Percentiles rank a stretch among this genome's conserved stretches.
Conservation (phyloP, 2,329 filamentous ascomycete genomes). For the Xylaria sp. region DNA sequence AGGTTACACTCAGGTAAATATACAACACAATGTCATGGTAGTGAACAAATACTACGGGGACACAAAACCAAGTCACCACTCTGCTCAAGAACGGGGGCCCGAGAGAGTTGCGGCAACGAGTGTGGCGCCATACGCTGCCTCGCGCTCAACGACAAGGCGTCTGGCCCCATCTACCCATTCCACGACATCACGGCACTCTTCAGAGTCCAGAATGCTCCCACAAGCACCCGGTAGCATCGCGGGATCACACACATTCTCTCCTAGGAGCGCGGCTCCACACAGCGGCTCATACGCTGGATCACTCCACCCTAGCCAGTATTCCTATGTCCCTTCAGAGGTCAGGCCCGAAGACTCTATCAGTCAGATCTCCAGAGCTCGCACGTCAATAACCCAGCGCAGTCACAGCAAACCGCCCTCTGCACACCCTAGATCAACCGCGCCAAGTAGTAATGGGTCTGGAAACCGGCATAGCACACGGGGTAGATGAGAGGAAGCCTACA, state of each 20-base stretch:
- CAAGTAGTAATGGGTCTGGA: background rate
- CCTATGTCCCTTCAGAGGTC: background rate
- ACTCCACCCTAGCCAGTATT: background rate
- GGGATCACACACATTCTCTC: background rate
- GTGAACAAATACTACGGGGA: background rate
- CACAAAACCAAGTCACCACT: too few relatives aligned
- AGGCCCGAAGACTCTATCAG: background rate
- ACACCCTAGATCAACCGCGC: background rate
- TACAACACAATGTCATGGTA: background rate
- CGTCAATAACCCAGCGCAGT: background rate
- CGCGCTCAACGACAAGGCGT: background rate
- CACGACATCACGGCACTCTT: too few relatives aligned
- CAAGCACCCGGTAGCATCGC: too few relatives aligned
- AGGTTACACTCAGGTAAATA: background rate
- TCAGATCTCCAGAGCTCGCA: background rate
- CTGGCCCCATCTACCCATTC: background rate
- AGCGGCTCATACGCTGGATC: background rate
- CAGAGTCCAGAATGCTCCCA: too few relatives aligned
- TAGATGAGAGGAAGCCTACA: too few relatives aligned
- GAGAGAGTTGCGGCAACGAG: too few relatives aligned
- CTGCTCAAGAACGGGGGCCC: too few relatives aligned
- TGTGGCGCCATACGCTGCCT: background rate
- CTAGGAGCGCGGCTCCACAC: background rate
- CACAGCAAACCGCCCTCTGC: too few relatives aligned
- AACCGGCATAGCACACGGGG: too few relatives aligned